Conservation (phyloP, 129 eudicot genomes). For the Mikania micrantha region DNA sequence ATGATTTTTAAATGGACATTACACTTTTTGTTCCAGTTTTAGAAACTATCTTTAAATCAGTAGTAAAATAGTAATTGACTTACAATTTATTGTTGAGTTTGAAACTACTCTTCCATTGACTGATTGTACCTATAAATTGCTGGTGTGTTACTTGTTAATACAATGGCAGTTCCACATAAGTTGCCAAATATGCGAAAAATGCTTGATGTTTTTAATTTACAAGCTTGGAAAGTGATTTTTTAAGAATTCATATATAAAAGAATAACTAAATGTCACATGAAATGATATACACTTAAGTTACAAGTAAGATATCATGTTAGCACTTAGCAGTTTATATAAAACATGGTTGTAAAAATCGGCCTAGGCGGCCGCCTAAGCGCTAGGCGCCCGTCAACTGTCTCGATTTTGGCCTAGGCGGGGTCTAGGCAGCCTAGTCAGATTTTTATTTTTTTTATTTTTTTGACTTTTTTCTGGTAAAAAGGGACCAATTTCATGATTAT, state of each 20-base stretch:
- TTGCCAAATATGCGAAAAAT: background rate
- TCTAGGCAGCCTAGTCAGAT: too few relatives aligned
- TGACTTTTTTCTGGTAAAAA: too few relatives aligned
- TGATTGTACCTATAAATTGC: background rate
- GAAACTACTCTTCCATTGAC: background rate
- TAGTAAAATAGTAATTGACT: background rate
- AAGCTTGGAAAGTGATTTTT: background rate
- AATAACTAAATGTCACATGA: background rate
- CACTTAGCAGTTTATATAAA: too few relatives aligned
- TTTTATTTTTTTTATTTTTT: too few relatives aligned
- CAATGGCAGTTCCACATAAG: background rate
- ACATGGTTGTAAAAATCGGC: too few relatives aligned
- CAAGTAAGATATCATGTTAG: background rate
- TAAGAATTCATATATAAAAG: background rate
- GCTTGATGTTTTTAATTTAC: background rate
- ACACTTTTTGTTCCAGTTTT: background rate
- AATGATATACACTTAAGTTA: background rate
- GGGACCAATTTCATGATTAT: too few relatives aligned
- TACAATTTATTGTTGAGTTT: background rate
- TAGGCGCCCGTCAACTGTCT: too few relatives aligned
- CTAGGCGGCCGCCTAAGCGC: too few relatives aligned
- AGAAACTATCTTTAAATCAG: background rate
- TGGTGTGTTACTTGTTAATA: background rate
- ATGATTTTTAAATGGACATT: background rate
- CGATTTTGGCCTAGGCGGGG: too few relatives aligned